Evolutionary conservation across 768 basidiomycete species (phyloP), one percentile per base, ranked within the genome.

Genomic region (Pisolithus albus): DNA sequence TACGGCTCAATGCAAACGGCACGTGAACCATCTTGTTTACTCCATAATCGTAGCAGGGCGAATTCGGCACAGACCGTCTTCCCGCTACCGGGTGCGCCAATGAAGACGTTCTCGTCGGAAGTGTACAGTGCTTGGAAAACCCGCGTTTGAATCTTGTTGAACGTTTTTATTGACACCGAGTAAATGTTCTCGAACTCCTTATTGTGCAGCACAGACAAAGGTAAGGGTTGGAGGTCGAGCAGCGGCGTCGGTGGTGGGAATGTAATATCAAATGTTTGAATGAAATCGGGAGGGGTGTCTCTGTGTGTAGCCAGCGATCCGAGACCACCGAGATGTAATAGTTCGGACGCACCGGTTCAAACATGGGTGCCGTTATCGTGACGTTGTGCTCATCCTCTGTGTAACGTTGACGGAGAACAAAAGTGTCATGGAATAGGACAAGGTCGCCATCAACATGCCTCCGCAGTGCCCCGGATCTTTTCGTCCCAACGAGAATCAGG

Each of bases 401-500:
- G 57, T 94, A 97, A 2, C 86, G 84, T 61, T 96, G 88, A 4
- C 91, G 86, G 26, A 99, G 84, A 46, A 95, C 72, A 73, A 97
- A 98, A 19, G 80, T 80, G 61, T 98, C 95, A 57, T 93, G 89
- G 80, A 93, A 97, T 28, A 98, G 85, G 51, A 98, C 85, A 55
- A 91, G 81, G 66, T 99, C 95, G 46, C 96, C 95, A 57, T 98
- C 95, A 24, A 97, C 92, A 60, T 98, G 87, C 83, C 68, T 98
- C 92, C 0, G 91, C 84, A 0, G 75, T 68, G 4, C 92, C 90
- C 57, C 98, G 95, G 6, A 93, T 81, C 66, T 91, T 91, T 61
- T 92, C 90, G 34, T 97, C 94, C 96, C 96, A 99, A 42, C 86
- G 81, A 81, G 98, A 99, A 64, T 98, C 96, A 18, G 96, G 94